phyloP scores from a whole-genome alignment of 2,329 filamentous ascomycete species.

The Pseudogymnoascus sp. region DNA sequence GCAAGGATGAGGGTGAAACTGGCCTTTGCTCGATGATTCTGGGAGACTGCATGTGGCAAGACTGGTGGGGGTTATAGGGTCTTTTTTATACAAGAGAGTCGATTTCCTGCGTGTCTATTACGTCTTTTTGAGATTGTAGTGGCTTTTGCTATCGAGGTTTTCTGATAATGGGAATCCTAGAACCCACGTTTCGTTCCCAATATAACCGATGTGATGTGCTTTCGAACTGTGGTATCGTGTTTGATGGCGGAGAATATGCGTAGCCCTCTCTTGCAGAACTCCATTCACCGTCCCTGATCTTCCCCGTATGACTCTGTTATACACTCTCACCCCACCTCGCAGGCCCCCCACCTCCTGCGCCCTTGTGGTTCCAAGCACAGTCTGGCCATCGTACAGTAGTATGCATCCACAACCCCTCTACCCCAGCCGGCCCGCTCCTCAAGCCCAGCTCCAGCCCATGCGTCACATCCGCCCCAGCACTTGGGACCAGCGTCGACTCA shows the following conservation, averaged over 20 bases:
- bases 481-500: constrained; percentile 1
- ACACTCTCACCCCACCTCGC: neutral
- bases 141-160: neutral
- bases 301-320: neutral
- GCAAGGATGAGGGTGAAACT: neutral
- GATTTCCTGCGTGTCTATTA: constrained; percentile 7
- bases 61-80: neutral
- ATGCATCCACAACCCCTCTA: neutral
- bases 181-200: neutral
- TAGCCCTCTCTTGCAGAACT: neutral
- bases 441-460: neutral
- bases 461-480: constrained; percentile 1
- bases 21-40: constrained; percentile 3
- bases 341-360: neutral
- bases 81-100: constrained; percentile 9
- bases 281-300: neutral
- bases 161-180: constrained; percentile 8
- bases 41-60: constrained; percentile 3
- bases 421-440: neutral
- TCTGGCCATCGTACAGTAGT: neutral
- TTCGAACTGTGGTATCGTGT: too few relatives aligned
- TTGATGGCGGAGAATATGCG: neutral
- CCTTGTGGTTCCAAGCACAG: neutral
- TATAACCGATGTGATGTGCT: neutral
- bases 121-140: constrained; percentile 5